These are phyloP conservation scores for Hebeloma cylindrosporum DNA, from an alignment of 768 basidiomycete genomes.

Conservation along the genomic window DNA sequence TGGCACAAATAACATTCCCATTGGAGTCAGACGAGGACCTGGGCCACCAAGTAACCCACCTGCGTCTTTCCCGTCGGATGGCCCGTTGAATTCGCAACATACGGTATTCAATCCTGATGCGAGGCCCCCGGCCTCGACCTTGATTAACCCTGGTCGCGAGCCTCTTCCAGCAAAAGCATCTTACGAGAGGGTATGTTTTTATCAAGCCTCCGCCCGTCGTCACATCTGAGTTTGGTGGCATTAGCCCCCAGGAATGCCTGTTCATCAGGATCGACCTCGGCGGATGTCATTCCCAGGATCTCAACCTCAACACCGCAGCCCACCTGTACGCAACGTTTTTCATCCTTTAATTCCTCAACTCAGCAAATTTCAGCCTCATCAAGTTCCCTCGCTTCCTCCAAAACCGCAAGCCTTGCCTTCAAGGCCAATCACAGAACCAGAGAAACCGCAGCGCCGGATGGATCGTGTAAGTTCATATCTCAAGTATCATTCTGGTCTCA, in stretches of 20 bases:
- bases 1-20: slow-evolving; percentile 40
- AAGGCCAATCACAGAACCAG: background rate
- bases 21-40: slow-evolving; percentile 28
- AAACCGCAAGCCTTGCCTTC: too few relatives aligned
- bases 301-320: too few relatives aligned
- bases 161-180: slow-evolving; percentile 24
- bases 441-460: slow-evolving; percentile 3
- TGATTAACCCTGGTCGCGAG: slow-evolving; percentile 20
- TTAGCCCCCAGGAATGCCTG: background rate
- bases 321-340: too few relatives aligned
- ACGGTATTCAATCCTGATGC: slow-evolving; percentile 20
- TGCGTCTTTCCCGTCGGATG: slow-evolving; percentile 8
- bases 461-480: slow-evolving; percentile 2
- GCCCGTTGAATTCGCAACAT: background rate
- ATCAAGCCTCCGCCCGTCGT: background rate
- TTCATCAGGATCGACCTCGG: too few relatives aligned
- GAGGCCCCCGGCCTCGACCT: slow-evolving; percentile 16
- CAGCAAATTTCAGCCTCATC: too few relatives aligned
- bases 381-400: too few relatives aligned
- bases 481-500: too few relatives aligned
- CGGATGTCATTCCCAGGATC: too few relatives aligned
- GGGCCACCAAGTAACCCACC: slow-evolving; percentile 4
- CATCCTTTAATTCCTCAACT: too few relatives aligned
- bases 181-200: slow-evolving; percentile 27
- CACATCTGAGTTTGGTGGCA: background rate